Evolutionary conservation across 1,284 basidiomycete genomes (phyloP), one percentile per base, ranked within the genome.

Genomic region (Pseudomicrostroma phylloplanum): DNA sequence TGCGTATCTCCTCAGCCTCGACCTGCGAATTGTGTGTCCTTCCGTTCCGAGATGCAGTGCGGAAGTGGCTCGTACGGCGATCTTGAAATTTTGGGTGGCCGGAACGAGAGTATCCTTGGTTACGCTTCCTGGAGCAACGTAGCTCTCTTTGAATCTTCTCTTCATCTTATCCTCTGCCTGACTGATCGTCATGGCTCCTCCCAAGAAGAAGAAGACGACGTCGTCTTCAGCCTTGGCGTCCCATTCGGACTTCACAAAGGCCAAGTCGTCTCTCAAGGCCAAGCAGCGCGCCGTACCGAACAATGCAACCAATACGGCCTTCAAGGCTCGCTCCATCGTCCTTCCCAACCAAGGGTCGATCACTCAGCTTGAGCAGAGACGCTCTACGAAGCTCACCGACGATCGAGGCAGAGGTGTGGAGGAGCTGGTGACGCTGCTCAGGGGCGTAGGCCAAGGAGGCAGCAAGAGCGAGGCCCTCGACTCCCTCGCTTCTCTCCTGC

Each of bases 271-370:
- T 15, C 15, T 54, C 39, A 61, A 57, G 48, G 59, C 54, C 42
- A 61, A 61, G 48, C 48, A 61, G 39, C 13, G 36, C 26, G 54
- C 59, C 30, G 17, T 25, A 7, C 17, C 51, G 6, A 43, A 25
- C 30, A 61, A 61, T 61, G 58, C 59, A 21, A 61, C 59, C 23
- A 61, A 61, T 39, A 61, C 59, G 21, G 58, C 59, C 15, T 61
- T 55, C 55, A 61, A 61, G 40, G 59, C 59, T 12, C 15, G 55
- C 12, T 61, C 59, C 23, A 61, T 61, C 17, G 59, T 55, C 15
- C 48, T 61, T 19, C 48, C 59, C 30, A 54, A 61, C 30, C 59
- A 61, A 30, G 42, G 57, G 46, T 59, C 40, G 39, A 43, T 19
- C 54, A 56, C 39, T 17, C 46, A 61, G 19, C 19, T 54, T 13